Percentiles rank a stretch among this genome's conserved stretches.
phyloP scores from a whole-genome alignment of 139 green algal genomes.

The Klebsormidium nitens region DNA sequence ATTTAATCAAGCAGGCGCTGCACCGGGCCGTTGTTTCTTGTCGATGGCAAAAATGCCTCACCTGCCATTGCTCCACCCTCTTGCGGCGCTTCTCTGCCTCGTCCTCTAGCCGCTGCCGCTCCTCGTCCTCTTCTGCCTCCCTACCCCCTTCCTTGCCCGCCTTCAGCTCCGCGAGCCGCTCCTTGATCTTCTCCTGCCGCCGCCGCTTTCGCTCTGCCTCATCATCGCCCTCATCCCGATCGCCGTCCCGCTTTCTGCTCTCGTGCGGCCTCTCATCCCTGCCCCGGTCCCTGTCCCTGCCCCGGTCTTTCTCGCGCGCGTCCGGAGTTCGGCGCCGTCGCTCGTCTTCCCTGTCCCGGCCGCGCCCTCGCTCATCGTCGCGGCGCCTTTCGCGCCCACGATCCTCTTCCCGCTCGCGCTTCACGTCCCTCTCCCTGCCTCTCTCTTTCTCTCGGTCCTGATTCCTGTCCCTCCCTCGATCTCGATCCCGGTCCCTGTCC shows the following conservation, averaged over 20 bases:
- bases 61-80: conserved; percentile 22
- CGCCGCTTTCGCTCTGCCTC: conserved; percentile 16
- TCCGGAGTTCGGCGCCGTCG: neutral
- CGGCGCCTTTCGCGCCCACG: neutral
- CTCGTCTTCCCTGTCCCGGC: conserved; percentile 5
- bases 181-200: conserved; percentile 3
- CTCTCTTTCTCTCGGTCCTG: conserved; percentile 9
- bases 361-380: neutral
- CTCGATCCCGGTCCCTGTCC: conserved; percentile 8
- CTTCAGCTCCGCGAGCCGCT: neutral
- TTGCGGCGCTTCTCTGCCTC: conserved; percentile 23
- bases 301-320: neutral
- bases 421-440: neutral
- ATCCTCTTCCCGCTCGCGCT: conserved; percentile 9
- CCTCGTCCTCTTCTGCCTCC: neutral
- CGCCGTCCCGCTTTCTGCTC: no score
- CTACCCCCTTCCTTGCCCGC: neutral
- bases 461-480: conserved; percentile 5
- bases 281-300: neutral
- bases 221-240: conserved; percentile 23
- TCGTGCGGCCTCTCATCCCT: neutral
- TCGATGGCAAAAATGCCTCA: no score
- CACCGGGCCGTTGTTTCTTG: no score
- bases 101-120: conserved; percentile 18
- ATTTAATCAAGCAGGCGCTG: neutral